Conservation (phyloP, 1,284 basidiomycete genomes). For the Ganoderma boninense region DNA sequence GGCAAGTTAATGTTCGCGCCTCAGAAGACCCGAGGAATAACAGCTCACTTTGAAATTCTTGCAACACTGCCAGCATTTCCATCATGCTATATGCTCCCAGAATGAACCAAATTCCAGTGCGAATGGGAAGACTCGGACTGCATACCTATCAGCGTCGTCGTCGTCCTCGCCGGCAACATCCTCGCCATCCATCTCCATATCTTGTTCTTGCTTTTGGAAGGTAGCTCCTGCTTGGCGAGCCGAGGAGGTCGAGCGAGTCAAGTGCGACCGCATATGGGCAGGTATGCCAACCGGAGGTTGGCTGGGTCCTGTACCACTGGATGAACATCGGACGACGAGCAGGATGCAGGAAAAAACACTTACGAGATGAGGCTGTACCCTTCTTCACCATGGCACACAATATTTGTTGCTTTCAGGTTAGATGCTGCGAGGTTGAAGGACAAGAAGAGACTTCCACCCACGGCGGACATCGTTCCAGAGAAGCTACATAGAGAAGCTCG, state of each 20-base stretch:
- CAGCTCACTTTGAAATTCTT: conserved; percentile 43
- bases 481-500: conserved; percentile 8
- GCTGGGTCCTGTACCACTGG: not conserved
- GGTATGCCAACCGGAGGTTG: conserved; percentile 8
- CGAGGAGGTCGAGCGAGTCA: conserved; percentile 5
- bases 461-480: not conserved
- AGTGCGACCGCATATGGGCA: conserved; percentile 11
- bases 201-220: conserved; percentile 1
- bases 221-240: not conserved
- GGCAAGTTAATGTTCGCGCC: not conserved
- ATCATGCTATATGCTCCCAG: conserved; percentile 31
- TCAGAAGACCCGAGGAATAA: not conserved
- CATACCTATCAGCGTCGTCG: conserved; percentile 40
- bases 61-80: conserved; percentile 44
- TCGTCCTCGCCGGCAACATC: conserved; percentile 30
- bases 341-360: not conserved
- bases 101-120: not conserved
- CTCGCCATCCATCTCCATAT: conserved; percentile 26
- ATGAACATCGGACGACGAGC: not conserved
- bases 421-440: too few relatives aligned
- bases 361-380: conserved; percentile 8
- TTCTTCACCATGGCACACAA: conserved; percentile 12
- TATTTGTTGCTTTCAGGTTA: not conserved
- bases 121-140: not conserved
- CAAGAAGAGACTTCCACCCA: not conserved